phyloP scores from a whole-genome alignment of 139 green algal species.

The Astrephomene gubernaculifera region DNA sequence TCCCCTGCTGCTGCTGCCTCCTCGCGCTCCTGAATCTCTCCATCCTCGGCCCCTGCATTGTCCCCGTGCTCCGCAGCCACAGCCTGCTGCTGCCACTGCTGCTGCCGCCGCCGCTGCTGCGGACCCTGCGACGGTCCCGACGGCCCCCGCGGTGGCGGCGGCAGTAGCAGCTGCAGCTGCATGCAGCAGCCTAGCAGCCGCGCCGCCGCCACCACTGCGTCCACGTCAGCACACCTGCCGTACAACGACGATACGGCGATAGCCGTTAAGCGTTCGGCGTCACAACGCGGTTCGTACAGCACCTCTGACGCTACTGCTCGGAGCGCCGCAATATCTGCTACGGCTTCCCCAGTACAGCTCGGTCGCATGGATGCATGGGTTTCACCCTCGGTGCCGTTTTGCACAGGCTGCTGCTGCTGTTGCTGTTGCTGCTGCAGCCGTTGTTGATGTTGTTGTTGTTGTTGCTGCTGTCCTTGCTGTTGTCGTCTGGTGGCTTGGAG shows the following conservation, averaged over 20 bases:
- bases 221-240: not conserved
- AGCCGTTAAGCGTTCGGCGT: not conserved
- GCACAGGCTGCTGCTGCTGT: not conserved
- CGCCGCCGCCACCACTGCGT: conserved; percentile 14
- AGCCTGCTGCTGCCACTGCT: not conserved
- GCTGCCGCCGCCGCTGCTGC: not conserved
- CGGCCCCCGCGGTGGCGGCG: not conserved
- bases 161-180: conserved; percentile 7
- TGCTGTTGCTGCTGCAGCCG: not conserved
- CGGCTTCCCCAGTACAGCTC: too few species aligned
- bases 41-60: too few species aligned
- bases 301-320: not conserved
- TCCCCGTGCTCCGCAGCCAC: too few species aligned
- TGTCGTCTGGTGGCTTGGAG: not conserved
- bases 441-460: not conserved
- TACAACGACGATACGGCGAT: not conserved
- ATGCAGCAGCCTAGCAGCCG: conserved; percentile 15
- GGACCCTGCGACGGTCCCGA: not conserved
- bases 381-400: too few species aligned
- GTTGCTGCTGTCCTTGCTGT: not conserved
- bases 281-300: not conserved
- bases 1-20: too few species aligned
- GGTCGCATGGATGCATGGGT: too few species aligned
- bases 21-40: too few species aligned
- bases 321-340: not conserved